Evolutionary conservation across 1,284 basidiomycete species (phyloP), one percentile per base, ranked within the genome.

Genomic region (Ganoderma meredithae): DNA sequence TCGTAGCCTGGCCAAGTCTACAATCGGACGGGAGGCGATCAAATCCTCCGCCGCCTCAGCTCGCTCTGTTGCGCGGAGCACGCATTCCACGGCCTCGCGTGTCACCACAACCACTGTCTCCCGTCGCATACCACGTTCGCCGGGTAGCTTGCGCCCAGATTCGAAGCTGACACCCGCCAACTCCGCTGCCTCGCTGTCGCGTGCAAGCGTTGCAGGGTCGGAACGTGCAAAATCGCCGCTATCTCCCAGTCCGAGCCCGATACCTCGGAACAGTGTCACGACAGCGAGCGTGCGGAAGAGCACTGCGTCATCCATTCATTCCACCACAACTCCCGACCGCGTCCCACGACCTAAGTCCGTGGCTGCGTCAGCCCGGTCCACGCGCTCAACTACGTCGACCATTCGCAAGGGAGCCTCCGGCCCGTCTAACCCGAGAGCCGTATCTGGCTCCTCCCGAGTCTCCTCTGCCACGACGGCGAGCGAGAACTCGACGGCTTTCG

Each of bases 101-200:
- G 59, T 71, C 67, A 74, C 72, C 59, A 74, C 78, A 6, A 72
- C 76, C 7, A 73, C 76, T 1, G 62, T 72, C 9, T 72, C 75
- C 31, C 76, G 82, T 66, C 75, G 75, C 19, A 59, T 66, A 7
- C 69, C 71, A n/a, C 69, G 71, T 1, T 75, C 73, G 3, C 71
- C 78, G 1, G 79, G 69, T 31, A 70, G 79, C 25, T 77, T 79
- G 17, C 80, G 89, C 2, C 89, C 89, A 3, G 91, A 92, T 71
- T 92, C 90, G 5, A 92, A 92, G 72, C 81, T 92, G 10, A 90
- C 88, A 0, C 89, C 80, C n/a, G 68, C 73, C 5, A 70, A 72
- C 22, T 63, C 75, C 10, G 71, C 72, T 9, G 70, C 74, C 19
- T 69, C 76, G 1, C 62, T 73, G 19, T 73, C 74, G 15, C 76